Evolutionary conservation across 306 rosid species (phyloP).

Genomic region (Senna tora): DNA sequence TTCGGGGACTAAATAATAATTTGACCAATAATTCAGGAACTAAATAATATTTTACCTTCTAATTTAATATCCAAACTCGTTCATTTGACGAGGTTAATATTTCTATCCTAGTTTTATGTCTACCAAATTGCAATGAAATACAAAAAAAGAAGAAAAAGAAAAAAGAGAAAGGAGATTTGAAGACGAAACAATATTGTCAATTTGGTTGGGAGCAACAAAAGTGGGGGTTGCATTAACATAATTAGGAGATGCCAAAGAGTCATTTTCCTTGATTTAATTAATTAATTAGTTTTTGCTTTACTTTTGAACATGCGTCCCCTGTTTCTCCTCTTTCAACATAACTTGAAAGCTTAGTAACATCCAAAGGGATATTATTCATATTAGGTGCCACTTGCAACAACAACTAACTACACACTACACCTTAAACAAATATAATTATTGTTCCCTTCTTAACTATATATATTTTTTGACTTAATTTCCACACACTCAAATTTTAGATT

Average conservation of each 20-base stretch:
- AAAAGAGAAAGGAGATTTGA: too few relatives aligned
- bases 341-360: conserved; percentile 25
- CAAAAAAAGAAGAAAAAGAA: too few relatives aligned
- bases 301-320: conserved; percentile 18
- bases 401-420: conserved; percentile 34
- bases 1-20: too few relatives aligned
- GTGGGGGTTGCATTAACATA: conserved; percentile 1
- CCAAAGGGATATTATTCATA: neutral
- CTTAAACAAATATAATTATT: neutral
- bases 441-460: neutral
- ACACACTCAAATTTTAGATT: too few relatives aligned
- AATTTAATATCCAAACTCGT: too few relatives aligned
- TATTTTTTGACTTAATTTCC: neutral
- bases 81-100: too few relatives aligned
- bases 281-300: conserved; percentile 15
- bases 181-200: conserved; percentile 3
- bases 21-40: too few relatives aligned
- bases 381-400: conserved; percentile 34
- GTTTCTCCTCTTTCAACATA: conserved; percentile 23
- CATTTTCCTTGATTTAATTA: conserved; percentile 18
- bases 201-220: conserved; percentile 21
- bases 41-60: too few relatives aligned
- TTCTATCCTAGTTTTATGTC: too few relatives aligned
- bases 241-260: conserved; percentile 36
- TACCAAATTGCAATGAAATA: too few relatives aligned